Percentiles rank a stretch among this genome's conserved stretches.
Conservation (phyloP, 345 rosid species). For the Hypericum perforatum region DNA sequence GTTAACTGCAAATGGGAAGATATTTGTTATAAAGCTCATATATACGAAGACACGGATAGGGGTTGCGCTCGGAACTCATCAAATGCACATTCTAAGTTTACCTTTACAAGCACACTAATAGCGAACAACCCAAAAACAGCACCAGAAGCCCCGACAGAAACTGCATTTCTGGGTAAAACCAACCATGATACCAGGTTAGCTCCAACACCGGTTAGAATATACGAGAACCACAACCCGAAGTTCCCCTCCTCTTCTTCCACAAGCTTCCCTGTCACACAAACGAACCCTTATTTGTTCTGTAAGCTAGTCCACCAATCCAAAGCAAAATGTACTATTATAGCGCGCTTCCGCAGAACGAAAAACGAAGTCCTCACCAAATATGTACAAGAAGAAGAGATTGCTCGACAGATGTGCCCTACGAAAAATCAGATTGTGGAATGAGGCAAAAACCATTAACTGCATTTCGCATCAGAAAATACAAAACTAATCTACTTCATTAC, state of each 20-base stretch:
- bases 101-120: constrained; percentile 84
- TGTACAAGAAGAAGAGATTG: constrained; percentile 92
- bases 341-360: constrained; percentile 5
- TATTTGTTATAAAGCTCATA: background rate
- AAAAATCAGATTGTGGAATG: constrained; percentile 10
- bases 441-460: background rate
- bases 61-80: background rate
- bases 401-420: constrained; percentile 92
- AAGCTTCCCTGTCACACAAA: constrained; percentile 56
- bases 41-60: background rate
- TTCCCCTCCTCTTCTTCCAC: constrained; percentile 94
- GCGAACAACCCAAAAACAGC: constrained; percentile 91
- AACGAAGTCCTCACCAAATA: constrained; percentile 62
- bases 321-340: constrained; percentile 3
- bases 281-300: constrained; percentile 4
- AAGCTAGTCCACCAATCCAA: constrained; percentile 5
- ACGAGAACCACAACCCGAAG: constrained; percentile 69
- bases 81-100: constrained; percentile 13
- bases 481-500: background rate
- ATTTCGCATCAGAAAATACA: background rate
- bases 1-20: constrained; percentile 47
- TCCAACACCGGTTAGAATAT: constrained; percentile 73
- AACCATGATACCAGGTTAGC: constrained; percentile 92
- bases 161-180: constrained; percentile 78
- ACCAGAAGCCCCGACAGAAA: constrained; percentile 90